Evolutionary conservation across 768 basidiomycete species (phyloP).

Genomic region (Suillus paluster): DNA sequence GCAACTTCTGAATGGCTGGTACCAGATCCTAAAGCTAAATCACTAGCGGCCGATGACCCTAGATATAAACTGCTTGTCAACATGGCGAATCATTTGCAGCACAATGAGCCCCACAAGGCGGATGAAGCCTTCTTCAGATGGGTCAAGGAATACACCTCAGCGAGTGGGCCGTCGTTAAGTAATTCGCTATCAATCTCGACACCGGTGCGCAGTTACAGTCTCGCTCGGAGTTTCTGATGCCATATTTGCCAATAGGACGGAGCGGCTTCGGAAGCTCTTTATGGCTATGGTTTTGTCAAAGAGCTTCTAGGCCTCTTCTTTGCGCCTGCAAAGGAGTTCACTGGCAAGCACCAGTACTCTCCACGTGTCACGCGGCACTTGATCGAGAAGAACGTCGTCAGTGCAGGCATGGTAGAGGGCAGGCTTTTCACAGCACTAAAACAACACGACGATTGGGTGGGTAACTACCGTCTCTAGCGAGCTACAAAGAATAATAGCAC

Average conservation of each 20-base stretch:
- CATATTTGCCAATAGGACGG: constrained; percentile 9
- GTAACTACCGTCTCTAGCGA: constrained; percentile 13
- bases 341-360: constrained; percentile 49
- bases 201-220: background rate
- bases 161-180: background rate
- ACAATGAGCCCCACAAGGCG: constrained; percentile 53
- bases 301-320: constrained; percentile 58
- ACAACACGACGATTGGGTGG: constrained; percentile 70
- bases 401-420: constrained; percentile 62
- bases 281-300: constrained; percentile 60
- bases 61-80: constrained; percentile 39
- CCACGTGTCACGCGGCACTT: constrained; percentile 60
- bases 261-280: constrained; percentile 22
- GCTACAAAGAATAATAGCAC: background rate
- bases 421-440: constrained; percentile 60
- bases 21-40: constrained; percentile 7
- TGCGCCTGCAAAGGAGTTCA: constrained; percentile 37
- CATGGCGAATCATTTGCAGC: constrained; percentile 46
- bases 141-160: constrained; percentile 44
- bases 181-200: constrained; percentile 6
- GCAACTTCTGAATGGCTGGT: constrained; percentile 52
- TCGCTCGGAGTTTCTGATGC: constrained; percentile 8
- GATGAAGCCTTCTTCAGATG: constrained; percentile 67
- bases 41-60: constrained; percentile 22
- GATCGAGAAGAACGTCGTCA: constrained; percentile 59